Evolutionary conservation across 2,329 filamentous ascomycete species (phyloP).

Genomic region (Colletotrichum liriopes): DNA sequence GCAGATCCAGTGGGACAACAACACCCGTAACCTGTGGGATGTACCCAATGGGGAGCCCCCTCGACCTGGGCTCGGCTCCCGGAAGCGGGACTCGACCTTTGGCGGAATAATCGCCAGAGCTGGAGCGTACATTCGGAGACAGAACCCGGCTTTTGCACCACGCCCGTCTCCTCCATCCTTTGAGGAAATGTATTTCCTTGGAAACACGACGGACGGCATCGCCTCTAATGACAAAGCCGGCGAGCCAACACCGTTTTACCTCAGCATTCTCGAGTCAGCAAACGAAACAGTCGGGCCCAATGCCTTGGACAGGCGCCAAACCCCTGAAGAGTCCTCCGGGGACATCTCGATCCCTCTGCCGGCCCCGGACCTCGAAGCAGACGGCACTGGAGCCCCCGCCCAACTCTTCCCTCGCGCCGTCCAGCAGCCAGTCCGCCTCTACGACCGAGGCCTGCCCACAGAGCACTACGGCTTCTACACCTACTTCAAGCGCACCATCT

Average conservation of each 20-base stretch:
- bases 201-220: slow-evolving; percentile 86
- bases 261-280: slow-evolving; percentile 75
- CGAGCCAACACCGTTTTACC: slow-evolving; percentile 90
- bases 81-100: slow-evolving; percentile 19
- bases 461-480: slow-evolving; percentile 97
- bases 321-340: slow-evolving; percentile 43
- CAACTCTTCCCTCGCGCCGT: slow-evolving; percentile 79
- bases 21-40: slow-evolving; percentile 67
- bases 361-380: slow-evolving; percentile 71
- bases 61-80: slow-evolving; percentile 39
- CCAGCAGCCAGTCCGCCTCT: slow-evolving; percentile 87
- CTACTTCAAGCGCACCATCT: slow-evolving; percentile 91
- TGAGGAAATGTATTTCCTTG: slow-evolving; percentile 84
- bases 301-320: slow-evolving; percentile 49
- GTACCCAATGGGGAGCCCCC: slow-evolving; percentile 57
- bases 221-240: slow-evolving; percentile 79
- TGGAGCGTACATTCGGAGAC: slow-evolving; percentile 38
- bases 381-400: slow-evolving; percentile 82
- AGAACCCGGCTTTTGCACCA: slow-evolving; percentile 60
- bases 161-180: slow-evolving; percentile 72
- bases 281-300: slow-evolving; percentile 53
- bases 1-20: slow-evolving; percentile 81
- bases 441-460: slow-evolving; percentile 82
- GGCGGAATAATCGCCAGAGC: slow-evolving; percentile 40
- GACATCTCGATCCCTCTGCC: slow-evolving; percentile 64